Percentiles rank a stretch among this genome's conserved stretches.
Evolutionary conservation across 2,329 filamentous ascomycete genomes (phyloP).

Genomic region (Cephalotrichum gorgonifer): DNA sequence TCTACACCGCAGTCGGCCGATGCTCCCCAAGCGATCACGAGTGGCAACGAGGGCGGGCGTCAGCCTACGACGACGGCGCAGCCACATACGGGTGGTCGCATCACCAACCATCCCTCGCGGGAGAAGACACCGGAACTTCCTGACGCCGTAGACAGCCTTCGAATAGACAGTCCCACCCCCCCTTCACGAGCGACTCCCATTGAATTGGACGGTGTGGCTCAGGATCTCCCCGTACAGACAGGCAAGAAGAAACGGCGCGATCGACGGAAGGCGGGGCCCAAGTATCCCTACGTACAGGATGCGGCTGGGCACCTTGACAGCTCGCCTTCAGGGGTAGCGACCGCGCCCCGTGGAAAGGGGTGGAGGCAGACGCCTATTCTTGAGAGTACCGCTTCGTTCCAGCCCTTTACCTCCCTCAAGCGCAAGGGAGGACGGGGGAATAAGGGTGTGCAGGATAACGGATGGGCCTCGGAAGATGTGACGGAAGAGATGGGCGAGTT

Average conservation of each 20-base stretch:
- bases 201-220: background rate
- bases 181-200: background rate
- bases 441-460: slow-evolving; percentile 49
- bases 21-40: background rate
- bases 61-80: background rate
- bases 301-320: slow-evolving; percentile 5
- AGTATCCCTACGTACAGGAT: background rate
- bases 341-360: slow-evolving; percentile 32
- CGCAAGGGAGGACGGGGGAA: slow-evolving; percentile 37
- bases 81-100: background rate
- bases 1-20: background rate
- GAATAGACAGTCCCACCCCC: background rate
- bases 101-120: background rate
- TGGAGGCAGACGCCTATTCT: slow-evolving; percentile 52
- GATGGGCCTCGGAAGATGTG: slow-evolving; percentile 92
- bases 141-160: background rate
- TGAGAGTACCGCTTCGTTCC: slow-evolving; percentile 50
- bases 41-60: background rate
- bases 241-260: slow-evolving; percentile 1
- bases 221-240: background rate
- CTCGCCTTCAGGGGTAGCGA: slow-evolving; percentile 6
- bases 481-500: slow-evolving; percentile 94
- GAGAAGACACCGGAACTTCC: background rate
- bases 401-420: slow-evolving; percentile 52
- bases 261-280: background rate